phyloP scores from a whole-genome alignment of 495 filamentous ascomycete genomes.

The Barbatosphaeria neglecta region DNA sequence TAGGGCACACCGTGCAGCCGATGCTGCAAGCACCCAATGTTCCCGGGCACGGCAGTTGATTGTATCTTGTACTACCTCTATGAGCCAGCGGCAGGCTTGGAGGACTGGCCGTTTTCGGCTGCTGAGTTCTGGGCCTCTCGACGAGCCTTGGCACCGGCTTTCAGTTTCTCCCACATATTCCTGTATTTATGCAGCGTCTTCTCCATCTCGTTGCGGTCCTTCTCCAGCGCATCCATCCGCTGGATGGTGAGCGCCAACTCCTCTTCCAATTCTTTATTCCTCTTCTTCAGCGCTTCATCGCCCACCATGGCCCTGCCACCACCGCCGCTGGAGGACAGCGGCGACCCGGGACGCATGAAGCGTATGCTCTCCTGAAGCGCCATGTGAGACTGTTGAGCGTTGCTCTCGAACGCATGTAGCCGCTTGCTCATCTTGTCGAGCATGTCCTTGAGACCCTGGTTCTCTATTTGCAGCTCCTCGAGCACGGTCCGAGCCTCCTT shows the following conservation, averaged over 20 bases:
- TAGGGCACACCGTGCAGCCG: neutral
- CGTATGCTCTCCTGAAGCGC: constrained; percentile 72
- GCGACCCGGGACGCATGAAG: constrained; percentile 42
- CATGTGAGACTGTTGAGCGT: constrained; percentile 67
- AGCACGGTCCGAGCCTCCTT: constrained; percentile 42
- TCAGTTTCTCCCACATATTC: constrained; percentile 74
- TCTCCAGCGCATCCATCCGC: constrained; percentile 45
- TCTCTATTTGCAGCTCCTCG: constrained; percentile 78
- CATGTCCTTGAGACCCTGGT: constrained; percentile 58
- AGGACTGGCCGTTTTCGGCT: constrained; percentile 5
- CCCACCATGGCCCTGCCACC: constrained; percentile 2
- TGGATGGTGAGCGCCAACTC: constrained; percentile 34
- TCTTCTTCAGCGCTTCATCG: constrained; percentile 22
- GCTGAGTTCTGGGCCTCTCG: constrained; percentile 30
- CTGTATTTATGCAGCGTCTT: constrained; percentile 56
- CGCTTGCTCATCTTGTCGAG: constrained; percentile 69
- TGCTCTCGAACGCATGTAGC: constrained; percentile 75
- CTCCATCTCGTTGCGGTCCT: constrained; percentile 59
- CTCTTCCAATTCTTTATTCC: constrained; percentile 48
- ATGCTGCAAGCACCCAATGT: no score
- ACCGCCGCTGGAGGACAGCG: constrained; percentile 17
- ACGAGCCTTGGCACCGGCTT: constrained; percentile 64
- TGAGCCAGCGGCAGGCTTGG: neutral
- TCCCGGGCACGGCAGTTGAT: neutral
- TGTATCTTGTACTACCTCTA: neutral